Evolutionary conservation across 257 asterid species (phyloP).

Genomic region (Solanum chaucha): DNA sequence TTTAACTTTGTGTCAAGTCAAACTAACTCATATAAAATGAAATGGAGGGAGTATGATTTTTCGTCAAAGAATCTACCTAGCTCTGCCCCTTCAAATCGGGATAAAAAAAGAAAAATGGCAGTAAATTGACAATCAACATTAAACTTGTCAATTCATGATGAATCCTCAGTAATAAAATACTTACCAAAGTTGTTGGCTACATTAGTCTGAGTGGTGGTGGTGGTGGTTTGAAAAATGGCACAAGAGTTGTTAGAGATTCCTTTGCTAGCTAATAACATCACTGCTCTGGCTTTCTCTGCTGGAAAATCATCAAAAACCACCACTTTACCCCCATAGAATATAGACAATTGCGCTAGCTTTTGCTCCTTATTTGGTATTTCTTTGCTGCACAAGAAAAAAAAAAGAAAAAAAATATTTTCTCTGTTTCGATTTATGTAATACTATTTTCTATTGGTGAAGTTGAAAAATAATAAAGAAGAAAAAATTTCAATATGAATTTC

Average conservation of each 20-base stretch:
- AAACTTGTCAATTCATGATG: neutral
- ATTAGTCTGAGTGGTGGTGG: neutral
- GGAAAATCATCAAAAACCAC: constrained; percentile 12
- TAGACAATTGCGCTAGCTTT: neutral
- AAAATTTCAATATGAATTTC: too few species aligned
- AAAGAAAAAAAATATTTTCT: neutral
- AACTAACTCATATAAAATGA: too few species aligned
- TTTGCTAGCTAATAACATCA: constrained; percentile 2
- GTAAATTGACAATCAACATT: rapidly evolving
- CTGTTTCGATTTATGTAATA: neutral
- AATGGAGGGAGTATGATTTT: rapidly evolving
- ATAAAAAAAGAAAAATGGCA: neutral
- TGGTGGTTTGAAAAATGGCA: neutral
- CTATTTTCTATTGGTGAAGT: neutral
- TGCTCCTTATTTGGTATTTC: neutral
- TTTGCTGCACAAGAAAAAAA: neutral
- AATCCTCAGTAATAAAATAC: neutral
- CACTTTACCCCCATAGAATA: constrained; percentile 7
- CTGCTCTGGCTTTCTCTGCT: constrained; percentile 4
- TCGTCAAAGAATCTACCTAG: too few species aligned
- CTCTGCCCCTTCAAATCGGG: too few species aligned
- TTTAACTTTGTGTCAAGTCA: too few species aligned
- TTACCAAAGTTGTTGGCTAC: neutral
- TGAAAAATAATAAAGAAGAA: neutral
- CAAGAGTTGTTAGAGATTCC: neutral